Evolutionary conservation across 768 basidiomycete genomes (phyloP).

Genomic region (Xerocomus brunneocitrinus): DNA sequence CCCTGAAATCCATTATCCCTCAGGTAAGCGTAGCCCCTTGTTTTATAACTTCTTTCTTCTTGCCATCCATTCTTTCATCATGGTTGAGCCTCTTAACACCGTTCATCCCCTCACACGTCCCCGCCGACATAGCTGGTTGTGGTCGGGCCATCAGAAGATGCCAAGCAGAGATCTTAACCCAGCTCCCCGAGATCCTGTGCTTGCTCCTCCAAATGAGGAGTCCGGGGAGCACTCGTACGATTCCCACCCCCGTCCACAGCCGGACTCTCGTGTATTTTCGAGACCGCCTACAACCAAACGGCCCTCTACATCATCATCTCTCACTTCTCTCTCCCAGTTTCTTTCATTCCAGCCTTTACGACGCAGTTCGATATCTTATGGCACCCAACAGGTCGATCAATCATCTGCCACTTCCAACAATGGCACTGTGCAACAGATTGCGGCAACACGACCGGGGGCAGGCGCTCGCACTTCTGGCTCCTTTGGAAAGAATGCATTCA

Average conservation of each 20-base stretch:
- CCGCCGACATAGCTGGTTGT: conserved; percentile 27
- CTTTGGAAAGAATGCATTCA: conserved; percentile 61
- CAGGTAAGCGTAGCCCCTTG: conserved; percentile 30
- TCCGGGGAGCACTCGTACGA: neutral
- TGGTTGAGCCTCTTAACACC: conserved; percentile 18
- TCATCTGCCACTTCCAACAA: conserved; percentile 3
- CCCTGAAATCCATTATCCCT: conserved; percentile 20
- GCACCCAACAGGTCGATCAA: conserved; percentile 18
- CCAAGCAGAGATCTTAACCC: conserved; percentile 14
- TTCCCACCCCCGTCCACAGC: conserved; percentile 3
- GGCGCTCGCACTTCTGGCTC: conserved; percentile 39
- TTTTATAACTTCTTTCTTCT: conserved; percentile 11
- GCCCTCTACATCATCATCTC: conserved; percentile 17
- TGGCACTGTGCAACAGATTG: conserved; percentile 4
- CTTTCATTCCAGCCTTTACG: conserved; percentile 22
- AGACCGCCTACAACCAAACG: conserved; percentile 21
- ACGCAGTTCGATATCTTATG: conserved; percentile 15
- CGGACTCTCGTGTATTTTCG: conserved; percentile 7
- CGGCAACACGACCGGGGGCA: conserved; percentile 32
- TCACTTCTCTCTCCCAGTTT: conserved; percentile 21
- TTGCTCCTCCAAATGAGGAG: conserved; percentile 16
- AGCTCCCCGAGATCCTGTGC: conserved; percentile 14
- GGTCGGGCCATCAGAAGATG: conserved; percentile 24
- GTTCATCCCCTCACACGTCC: conserved; percentile 9
- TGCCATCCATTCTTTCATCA: conserved; percentile 11